Evolutionary conservation across 345 rosid genomes (phyloP), one percentile per base, ranked within the genome.

Genomic region (Pistacia vera): DNA sequence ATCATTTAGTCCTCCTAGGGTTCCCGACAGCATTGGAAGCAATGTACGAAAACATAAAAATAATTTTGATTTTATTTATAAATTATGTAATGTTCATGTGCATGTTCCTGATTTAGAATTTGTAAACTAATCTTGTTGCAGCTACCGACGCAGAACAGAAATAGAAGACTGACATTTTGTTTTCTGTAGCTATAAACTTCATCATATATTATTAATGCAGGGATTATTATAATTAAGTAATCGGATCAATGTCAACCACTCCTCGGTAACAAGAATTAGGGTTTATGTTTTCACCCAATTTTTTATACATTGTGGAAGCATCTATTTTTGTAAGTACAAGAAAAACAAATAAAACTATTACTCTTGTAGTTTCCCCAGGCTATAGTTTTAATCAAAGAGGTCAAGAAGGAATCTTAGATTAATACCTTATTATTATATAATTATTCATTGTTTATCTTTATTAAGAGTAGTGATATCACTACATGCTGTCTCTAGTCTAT

Each of bases 1-100:
- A 6, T 14, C 16, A 60, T 33, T 81, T 68, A 10, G 35, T n/a
- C 54, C 76, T 75, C 72, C 79, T 74, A 71, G 77, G 80, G 82
- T 67, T 83, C 66, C 86, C 88, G 78, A 84, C 88, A 87, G 76
- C 85, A 77, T 75, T 73, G 88, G 86, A 81, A 82, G 75, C 60
- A 63, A 82, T 73, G 76, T 75, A 57, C 64, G 63, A 60, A 41
- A 20, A 79, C 62, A 72, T 49, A 59, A 44, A 62, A 48, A 49
- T 66, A 46, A 28, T 70, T 71, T 13, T 11, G 1, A n/a, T 48
- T 6, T 41, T 41, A 41, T 41, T 41, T 41, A 54, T 28, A 12
- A 48, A 35, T 58, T 25, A 30, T 30, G 44, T 14, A 58, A 59
- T 55, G 46, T 55, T 70, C n/a, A 9, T 22, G 63, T 77, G 67